Evolutionary conservation across 2,329 filamentous ascomycete genomes (phyloP).

Genomic region (Cladosporium sphaerospermum): DNA sequence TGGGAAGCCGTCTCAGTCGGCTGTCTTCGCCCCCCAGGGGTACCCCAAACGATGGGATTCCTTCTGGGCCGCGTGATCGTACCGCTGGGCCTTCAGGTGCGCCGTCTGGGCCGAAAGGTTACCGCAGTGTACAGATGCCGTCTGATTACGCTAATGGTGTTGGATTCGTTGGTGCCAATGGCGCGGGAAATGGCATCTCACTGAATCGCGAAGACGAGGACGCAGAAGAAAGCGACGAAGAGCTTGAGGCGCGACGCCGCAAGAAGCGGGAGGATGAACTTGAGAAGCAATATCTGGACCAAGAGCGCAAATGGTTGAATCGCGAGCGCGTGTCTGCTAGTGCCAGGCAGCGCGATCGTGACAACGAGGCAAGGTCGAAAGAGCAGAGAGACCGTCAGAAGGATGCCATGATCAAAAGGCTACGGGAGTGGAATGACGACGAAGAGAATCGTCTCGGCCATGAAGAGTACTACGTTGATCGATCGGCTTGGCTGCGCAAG

Average conservation of each 20-base stretch:
- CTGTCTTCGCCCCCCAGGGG: constrained; percentile 66
- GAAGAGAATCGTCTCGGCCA: constrained; percentile 73
- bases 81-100: constrained; percentile 55
- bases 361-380: constrained; percentile 70
- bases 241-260: constrained; percentile 67
- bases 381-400: constrained; percentile 58
- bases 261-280: constrained; percentile 68
- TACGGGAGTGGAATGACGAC: constrained; percentile 85
- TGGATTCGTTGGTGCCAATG: constrained; percentile 68
- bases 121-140: constrained; percentile 54
- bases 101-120: constrained; percentile 63
- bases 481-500: constrained; percentile 76
- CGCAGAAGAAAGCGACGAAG: constrained; percentile 71
- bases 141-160: constrained; percentile 72
- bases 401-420: constrained; percentile 62
- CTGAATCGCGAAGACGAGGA: constrained; percentile 74
- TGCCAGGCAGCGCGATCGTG: constrained; percentile 77
- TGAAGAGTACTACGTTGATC: constrained; percentile 83
- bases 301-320: constrained; percentile 85
- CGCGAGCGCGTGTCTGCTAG: constrained; percentile 77
- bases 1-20: constrained; percentile 54
- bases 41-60: constrained; percentile 65
- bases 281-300: constrained; percentile 75
- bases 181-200: constrained; percentile 47
- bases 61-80: constrained; percentile 58